These are phyloP conservation scores for Pseudogymnoascus sp. DNA, from an alignment of 2,329 filamentous ascomycete species.

Conservation along the genomic window DNA sequence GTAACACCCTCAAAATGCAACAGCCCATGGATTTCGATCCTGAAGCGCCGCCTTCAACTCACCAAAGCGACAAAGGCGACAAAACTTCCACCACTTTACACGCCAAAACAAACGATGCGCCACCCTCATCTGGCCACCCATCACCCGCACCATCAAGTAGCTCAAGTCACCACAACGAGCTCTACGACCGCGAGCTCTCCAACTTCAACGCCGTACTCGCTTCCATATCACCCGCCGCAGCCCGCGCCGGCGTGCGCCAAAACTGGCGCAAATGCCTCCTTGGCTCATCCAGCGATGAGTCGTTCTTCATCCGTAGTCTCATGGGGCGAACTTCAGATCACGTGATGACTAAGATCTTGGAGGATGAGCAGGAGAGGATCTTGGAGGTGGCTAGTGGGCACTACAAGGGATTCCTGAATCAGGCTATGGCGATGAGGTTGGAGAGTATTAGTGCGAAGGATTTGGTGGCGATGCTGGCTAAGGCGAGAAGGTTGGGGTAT, in stretches of 20 bases:
- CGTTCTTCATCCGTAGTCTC: not conserved
- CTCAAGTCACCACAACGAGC: not conserved
- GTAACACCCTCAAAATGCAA: not conserved
- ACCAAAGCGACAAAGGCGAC: not conserved
- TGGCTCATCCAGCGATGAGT: not conserved
- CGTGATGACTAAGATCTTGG: not conserved
- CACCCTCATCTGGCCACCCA: not conserved
- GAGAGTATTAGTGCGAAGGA: not conserved
- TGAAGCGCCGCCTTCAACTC: not conserved
- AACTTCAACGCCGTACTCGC: conserved; percentile 3
- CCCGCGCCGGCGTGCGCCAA: not conserved
- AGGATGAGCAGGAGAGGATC: not conserved
- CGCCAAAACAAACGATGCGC: not conserved
- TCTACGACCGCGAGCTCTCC: not conserved
- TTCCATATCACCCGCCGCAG: not conserved
- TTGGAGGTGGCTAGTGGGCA: not conserved
- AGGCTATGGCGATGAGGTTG: not conserved
- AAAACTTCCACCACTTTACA: not conserved
- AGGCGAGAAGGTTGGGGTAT: not conserved
- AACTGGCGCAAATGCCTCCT: not conserved
- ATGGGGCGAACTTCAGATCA: not conserved
- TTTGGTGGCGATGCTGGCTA: not conserved
- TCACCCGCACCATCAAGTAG: not conserved
- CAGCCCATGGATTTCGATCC: not conserved
- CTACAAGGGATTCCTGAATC: not conserved